Percentiles rank a stretch among this genome's conserved stretches.
Evolutionary conservation across 2,329 filamentous ascomycete species (phyloP).

Genomic region (Chaetomium strumarium): DNA sequence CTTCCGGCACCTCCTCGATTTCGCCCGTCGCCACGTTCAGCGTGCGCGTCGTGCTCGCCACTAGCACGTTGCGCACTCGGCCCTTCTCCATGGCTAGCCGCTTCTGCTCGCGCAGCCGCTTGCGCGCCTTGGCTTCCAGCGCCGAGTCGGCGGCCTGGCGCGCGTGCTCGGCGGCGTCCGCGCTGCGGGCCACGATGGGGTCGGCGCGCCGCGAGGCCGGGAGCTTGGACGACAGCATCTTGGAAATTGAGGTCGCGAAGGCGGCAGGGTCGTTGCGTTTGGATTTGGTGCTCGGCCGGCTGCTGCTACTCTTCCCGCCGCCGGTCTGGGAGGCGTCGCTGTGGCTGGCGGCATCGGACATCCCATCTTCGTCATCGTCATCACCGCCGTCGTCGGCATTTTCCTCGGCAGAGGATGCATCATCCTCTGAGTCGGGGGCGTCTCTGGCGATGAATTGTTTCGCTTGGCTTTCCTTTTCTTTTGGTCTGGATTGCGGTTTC

Average conservation of each 20-base stretch:
- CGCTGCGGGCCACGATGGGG: slow-evolving; percentile 83
- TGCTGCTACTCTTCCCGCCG: slow-evolving; percentile 21
- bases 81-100: slow-evolving; percentile 76
- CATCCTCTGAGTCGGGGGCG: slow-evolving; percentile 19
- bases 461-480: slow-evolving; percentile 21
- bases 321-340: slow-evolving; percentile 26
- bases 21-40: slow-evolving; percentile 45
- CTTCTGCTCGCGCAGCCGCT: slow-evolving; percentile 75
- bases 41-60: slow-evolving; percentile 41
- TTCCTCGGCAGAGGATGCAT: slow-evolving; percentile 16
- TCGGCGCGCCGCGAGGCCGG: slow-evolving; percentile 75
- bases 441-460: slow-evolving; percentile 28
- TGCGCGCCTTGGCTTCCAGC: slow-evolving; percentile 74
- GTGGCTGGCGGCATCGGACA: slow-evolving; percentile 34
- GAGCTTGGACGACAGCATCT: slow-evolving; percentile 86
- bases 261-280: slow-evolving; percentile 90
- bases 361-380: slow-evolving; percentile 36
- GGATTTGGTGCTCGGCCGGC: slow-evolving; percentile 45
- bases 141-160: slow-evolving; percentile 68
- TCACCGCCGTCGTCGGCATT: slow-evolving; percentile 31
- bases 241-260: slow-evolving; percentile 88
- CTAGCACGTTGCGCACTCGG: slow-evolving; percentile 78
- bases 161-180: slow-evolving; percentile 64
- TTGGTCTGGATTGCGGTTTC: slow-evolving; percentile 12
- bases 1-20: slow-evolving; percentile 31